Base-by-base conservation (phyloP, 805 yeast species). In the Wickerhamiella nectarea region DNA sequence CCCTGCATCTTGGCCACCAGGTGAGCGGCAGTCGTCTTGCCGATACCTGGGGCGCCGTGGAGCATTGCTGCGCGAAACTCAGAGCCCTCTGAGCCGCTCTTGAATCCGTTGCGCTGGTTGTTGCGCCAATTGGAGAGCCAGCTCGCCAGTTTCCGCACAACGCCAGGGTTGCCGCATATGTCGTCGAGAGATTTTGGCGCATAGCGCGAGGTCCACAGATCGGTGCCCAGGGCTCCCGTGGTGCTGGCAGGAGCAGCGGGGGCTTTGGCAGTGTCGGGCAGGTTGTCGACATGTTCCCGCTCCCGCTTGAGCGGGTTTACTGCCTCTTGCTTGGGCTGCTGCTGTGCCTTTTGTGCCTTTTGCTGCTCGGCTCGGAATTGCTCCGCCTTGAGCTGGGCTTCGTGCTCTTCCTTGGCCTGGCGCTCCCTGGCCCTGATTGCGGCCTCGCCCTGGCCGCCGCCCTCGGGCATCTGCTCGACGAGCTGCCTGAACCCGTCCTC, bases 1-100 rank as follows among this genome's bases (percentile, higher is more conserved):
- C 94, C 94, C 43, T 78, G 71, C 46, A 80, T 84, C 42, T 72
- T 69, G 7, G 94, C 91, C 24, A 86, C 72, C 5, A 85, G 70
- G 57, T 91, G 97, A 0, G 93, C 87, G 1, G 89, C 78, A 0
- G 93, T 76, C 0, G 97, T 89, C 56, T 89, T 89, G 21, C 98
- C 98, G 33, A 85, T 74, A 1, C 98, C 98, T 0, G 95, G 87
- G 1, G 95, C 93, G 55, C 94, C 98, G 15, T 87, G 79, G 4
- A 91, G 73, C 56, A 91, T 69, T 2, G 81, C 89, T 0, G 98
- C 94, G 46, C 95, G 70, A 53, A 67, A 84, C 9, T 72, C 60
- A 3, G 77, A 65, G 1, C 84, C 84, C 41, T 80, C 85, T 46
- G 66, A 63, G 2, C 76, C 68, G 14, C 45, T 25, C 49, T 71